phyloP scores from a whole-genome alignment of 495 filamentous ascomycete species.

The Venustampulla echinocandica region DNA sequence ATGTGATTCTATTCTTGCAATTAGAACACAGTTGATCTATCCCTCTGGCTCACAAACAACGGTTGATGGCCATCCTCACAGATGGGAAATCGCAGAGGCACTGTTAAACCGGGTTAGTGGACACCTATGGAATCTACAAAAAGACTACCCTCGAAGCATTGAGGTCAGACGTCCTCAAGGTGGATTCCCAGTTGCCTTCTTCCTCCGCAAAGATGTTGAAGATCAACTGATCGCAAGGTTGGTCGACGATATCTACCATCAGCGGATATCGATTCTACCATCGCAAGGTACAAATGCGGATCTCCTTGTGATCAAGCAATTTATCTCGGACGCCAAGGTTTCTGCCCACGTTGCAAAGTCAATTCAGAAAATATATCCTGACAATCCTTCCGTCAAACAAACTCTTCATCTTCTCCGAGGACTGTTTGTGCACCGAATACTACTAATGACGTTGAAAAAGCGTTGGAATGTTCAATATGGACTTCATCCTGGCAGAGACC shows the following conservation, averaged over 20 bases:
- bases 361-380: conserved; percentile 24
- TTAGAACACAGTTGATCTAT: conserved; percentile 14
- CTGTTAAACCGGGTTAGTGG: conserved; percentile 33
- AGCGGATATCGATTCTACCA: conserved; percentile 23
- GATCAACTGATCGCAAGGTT: conserved; percentile 26
- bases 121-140: conserved; percentile 25
- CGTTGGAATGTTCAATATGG: conserved; percentile 41
- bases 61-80: conserved; percentile 10
- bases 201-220: conserved; percentile 32
- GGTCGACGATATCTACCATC: conserved; percentile 25
- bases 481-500: conserved; percentile 29
- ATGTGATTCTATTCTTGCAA: conserved; percentile 7
- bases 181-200: conserved; percentile 32
- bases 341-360: conserved; percentile 9
- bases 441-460: conserved; percentile 32
- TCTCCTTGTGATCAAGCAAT: conserved; percentile 21
- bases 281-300: conserved; percentile 15
- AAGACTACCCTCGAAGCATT: conserved; percentile 29
- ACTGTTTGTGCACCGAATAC: conserved; percentile 32
- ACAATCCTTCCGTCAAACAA: conserved; percentile 26
- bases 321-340: conserved; percentile 23
- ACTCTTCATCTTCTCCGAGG: conserved; percentile 33
- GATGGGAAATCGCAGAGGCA: conserved; percentile 24
- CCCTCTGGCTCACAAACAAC: conserved; percentile 8
- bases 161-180: conserved; percentile 24